Conservation (phyloP, 2,329 filamentous ascomycete species). For the Basipetospora chlamydospora region DNA sequence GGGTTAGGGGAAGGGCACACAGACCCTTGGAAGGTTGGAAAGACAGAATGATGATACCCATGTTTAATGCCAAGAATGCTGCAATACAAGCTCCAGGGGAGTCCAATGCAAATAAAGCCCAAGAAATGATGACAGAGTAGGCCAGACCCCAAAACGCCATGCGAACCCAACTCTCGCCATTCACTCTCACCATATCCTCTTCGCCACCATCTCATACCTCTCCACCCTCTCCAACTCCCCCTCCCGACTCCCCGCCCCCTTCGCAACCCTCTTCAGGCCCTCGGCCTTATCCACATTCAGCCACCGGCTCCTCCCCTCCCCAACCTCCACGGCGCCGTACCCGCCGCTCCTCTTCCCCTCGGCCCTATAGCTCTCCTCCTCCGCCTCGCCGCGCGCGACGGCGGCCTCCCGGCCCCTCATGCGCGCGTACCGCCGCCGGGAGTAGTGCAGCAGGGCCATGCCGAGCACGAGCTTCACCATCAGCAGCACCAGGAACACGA, state of each 20-base stretch:
- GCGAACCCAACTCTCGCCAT: too few relatives aligned
- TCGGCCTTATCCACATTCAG: slow-evolving; percentile 79
- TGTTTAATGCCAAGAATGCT: too few relatives aligned
- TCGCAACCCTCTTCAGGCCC: slow-evolving; percentile 39
- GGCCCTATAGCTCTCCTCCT: slow-evolving; percentile 45
- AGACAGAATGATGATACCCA: too few relatives aligned
- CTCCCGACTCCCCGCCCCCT: slow-evolving; percentile 31
- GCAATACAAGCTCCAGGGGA: too few relatives aligned
- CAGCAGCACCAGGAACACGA: slow-evolving; percentile 71
- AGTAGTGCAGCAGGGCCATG: slow-evolving; percentile 70
- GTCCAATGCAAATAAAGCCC: not conserved
- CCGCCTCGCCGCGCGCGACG: slow-evolving; percentile 28
- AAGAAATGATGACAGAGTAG: not conserved
- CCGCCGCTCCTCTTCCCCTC: slow-evolving; percentile 65
- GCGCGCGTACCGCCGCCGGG: slow-evolving; percentile 60
- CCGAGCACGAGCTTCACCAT: slow-evolving; percentile 76
- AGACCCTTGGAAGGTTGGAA: too few relatives aligned
- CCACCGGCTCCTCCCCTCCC: slow-evolving; percentile 72
- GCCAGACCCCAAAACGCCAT: not conserved
- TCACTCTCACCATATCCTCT: slow-evolving; percentile 94
- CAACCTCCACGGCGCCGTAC: slow-evolving; percentile 75
- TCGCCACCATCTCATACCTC: slow-evolving; percentile 91
- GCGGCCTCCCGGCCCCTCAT: slow-evolving; percentile 61
- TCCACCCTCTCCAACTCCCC: slow-evolving; percentile 47
- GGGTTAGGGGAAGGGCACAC: too few relatives aligned